Percentiles rank a stretch among this genome's conserved stretches.
These are phyloP conservation scores for Hygrophorus pudorinus DNA, from an alignment of 768 basidiomycete species.

Conservation along the genomic window DNA sequence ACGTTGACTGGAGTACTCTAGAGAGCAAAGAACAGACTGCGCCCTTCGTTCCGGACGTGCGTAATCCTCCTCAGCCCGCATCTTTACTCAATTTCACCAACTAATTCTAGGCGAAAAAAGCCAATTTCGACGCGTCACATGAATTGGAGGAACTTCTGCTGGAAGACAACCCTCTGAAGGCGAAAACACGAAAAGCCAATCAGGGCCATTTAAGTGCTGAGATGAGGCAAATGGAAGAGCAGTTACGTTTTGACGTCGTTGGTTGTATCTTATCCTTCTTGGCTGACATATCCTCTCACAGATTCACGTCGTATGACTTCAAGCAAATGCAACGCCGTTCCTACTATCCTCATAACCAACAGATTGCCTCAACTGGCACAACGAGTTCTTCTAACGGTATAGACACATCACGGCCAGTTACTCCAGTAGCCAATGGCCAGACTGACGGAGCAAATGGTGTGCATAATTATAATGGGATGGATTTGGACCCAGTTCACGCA, in stretches of 20 bases:
- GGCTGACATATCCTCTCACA: conserved; percentile 19
- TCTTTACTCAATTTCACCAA: conserved; percentile 8
- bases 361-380: conserved; percentile 61
- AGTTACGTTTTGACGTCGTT: conserved; percentile 42
- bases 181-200: conserved; percentile 82
- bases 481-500: too few relatives aligned
- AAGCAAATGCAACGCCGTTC: conserved; percentile 85
- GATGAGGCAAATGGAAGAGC: conserved; percentile 98
- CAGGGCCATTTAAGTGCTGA: conserved; percentile 85
- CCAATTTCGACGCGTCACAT: conserved; percentile 98
- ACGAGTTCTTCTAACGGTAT: conserved; percentile 60
- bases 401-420: conserved; percentile 64
- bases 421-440: conserved; percentile 31
- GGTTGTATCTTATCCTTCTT: conserved; percentile 2
- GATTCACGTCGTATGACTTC: conserved; percentile 90
- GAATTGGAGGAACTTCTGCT: conserved; percentile 92
- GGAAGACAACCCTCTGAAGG: conserved; percentile 96
- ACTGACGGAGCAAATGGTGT: neutral
- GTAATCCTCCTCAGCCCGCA: conserved; percentile 17
- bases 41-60: conserved; percentile 84
- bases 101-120: conserved; percentile 77
- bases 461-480: neutral
- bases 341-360: conserved; percentile 82
- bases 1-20: conserved; percentile 85
- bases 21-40: conserved; percentile 66